These are phyloP conservation scores for Fusarium sp. DNA, from an alignment of 2,329 filamentous ascomycete species.

Conservation along the genomic window DNA sequence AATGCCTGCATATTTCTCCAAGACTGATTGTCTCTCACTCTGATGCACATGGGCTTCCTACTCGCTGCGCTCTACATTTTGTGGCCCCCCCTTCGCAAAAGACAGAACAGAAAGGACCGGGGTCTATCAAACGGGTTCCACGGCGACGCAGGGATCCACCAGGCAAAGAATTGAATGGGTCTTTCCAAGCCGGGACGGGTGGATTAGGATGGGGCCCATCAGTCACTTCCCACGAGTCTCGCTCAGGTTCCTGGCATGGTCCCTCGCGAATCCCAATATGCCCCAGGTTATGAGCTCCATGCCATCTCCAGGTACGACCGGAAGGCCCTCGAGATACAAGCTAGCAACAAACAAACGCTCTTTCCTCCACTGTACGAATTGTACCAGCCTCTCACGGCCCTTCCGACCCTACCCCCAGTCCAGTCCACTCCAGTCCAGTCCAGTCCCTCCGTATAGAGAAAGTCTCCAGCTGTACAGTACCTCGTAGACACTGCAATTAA, in stretches of 20 bases:
- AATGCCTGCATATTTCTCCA: slow-evolving; percentile 39
- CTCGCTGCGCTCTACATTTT: slow-evolving; percentile 30
- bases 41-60: slow-evolving; percentile 19
- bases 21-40: slow-evolving; percentile 34
- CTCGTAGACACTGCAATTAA: slow-evolving; percentile 20
- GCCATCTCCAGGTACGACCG: slow-evolving; percentile 43
- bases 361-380: slow-evolving; percentile 45
- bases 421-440: not conserved
- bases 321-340: slow-evolving; percentile 40
- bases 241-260: slow-evolving; percentile 38
- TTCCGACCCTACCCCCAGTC: slow-evolving; percentile 27
- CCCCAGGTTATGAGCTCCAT: slow-evolving; percentile 39
- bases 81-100: slow-evolving; percentile 29
- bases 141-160: slow-evolving; percentile 35
- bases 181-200: slow-evolving; percentile 39
- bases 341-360: slow-evolving; percentile 33
- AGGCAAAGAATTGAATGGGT: slow-evolving; percentile 33
- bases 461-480: not conserved
- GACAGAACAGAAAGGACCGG: slow-evolving; percentile 29
- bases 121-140: slow-evolving; percentile 42
- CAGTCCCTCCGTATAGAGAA: not conserved
- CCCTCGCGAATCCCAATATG: slow-evolving; percentile 41
- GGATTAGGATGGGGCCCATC: slow-evolving; percentile 34
- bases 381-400: slow-evolving; percentile 40
- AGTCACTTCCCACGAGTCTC: slow-evolving; percentile 38